Percentiles rank a stretch among this genome's conserved stretches.
These are phyloP conservation scores for Colletotrichum magnum DNA, from an alignment of 2,329 filamentous ascomycete species.

Conservation along the genomic window DNA sequence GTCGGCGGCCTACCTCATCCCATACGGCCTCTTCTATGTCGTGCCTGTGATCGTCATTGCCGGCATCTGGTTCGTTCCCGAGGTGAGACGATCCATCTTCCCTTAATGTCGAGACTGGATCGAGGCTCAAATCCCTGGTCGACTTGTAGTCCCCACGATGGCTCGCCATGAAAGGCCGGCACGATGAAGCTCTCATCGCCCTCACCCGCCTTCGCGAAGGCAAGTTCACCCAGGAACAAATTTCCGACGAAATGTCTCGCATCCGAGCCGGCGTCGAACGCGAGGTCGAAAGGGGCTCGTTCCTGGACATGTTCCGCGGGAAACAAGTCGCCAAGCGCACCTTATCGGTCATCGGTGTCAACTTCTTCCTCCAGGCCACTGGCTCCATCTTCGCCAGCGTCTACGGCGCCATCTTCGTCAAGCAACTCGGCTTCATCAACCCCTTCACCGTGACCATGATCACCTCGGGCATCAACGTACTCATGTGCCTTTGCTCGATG, in stretches of 20 bases:
- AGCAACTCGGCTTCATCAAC: constrained; percentile 47
- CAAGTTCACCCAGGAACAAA: constrained; percentile 44
- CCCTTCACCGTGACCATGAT: constrained; percentile 45
- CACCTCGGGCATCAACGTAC: constrained; percentile 41
- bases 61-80: constrained; percentile 48
- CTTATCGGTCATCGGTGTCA: constrained; percentile 44
- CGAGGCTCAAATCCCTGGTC: background rate
- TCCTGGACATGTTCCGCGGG: constrained; percentile 48
- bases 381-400: constrained; percentile 48
- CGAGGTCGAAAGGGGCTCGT: constrained; percentile 52
- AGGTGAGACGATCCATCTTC: constrained; percentile 34
- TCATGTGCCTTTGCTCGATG: constrained; percentile 39
- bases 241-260: constrained; percentile 42
- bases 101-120: too few species aligned
- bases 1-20: constrained; percentile 52
- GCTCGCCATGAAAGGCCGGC: constrained; percentile 46
- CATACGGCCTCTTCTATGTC: constrained; percentile 51
- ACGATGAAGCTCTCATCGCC: constrained; percentile 47
- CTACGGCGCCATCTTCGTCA: constrained; percentile 50
- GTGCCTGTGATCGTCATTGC: constrained; percentile 48
- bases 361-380: constrained; percentile 50
- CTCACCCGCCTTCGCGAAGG: constrained; percentile 46
- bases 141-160: constrained; percentile 45
- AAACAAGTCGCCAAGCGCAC: constrained; percentile 45
- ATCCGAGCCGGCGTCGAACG: constrained; percentile 46